Conservation (phyloP, 1,284 basidiomycete species). For the Calocybe gambosa region DNA sequence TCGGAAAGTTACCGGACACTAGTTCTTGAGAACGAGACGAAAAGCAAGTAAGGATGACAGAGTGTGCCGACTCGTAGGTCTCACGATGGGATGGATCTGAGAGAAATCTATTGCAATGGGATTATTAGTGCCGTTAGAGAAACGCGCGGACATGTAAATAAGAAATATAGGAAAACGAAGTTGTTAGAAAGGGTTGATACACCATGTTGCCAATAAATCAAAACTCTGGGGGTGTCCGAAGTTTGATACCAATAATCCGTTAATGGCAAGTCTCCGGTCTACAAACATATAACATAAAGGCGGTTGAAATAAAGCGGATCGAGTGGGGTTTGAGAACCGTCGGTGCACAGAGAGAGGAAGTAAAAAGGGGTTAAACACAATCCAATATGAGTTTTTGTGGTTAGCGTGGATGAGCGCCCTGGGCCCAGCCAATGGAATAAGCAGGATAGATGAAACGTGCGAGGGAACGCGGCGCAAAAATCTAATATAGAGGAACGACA, state of each 20-base stretch:
- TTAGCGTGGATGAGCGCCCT: background rate
- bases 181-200: background rate
- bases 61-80: slow-evolving; percentile 70
- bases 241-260: no score
- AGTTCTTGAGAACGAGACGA: slow-evolving; percentile 46
- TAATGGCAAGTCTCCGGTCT: no score
- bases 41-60: slow-evolving; percentile 64
- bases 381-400: background rate
- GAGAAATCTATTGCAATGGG: slow-evolving; percentile 41
- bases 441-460: no score
- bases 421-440: no score
- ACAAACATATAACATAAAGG: no score
- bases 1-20: slow-evolving; percentile 11
- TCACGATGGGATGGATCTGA: slow-evolving; percentile 53
- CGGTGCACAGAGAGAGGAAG: no score
- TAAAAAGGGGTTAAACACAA: background rate
- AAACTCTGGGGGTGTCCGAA: background rate
- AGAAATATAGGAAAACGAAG: background rate
- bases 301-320: no score
- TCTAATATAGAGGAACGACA: no score
- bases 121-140: slow-evolving; percentile 12
- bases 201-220: background rate
- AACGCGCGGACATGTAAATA: background rate
- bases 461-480: background rate
- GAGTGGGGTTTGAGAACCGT: no score